These are phyloP conservation scores for Grifola frondosa DNA, from an alignment of 1,284 basidiomycete genomes.

Conservation along the genomic window DNA sequence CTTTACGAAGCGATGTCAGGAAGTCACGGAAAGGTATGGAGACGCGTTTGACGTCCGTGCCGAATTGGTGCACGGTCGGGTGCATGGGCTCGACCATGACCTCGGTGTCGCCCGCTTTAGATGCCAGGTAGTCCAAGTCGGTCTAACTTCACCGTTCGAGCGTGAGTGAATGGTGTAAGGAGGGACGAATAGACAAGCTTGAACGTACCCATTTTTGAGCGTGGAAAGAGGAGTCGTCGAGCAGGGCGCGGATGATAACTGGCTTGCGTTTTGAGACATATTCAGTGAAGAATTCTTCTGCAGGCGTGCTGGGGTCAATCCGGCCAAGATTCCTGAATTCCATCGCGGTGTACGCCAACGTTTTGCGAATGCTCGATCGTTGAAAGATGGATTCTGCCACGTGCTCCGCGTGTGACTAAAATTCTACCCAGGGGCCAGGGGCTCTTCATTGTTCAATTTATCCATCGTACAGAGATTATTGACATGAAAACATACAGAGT, in stretches of 20 bases:
- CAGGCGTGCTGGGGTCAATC: slow-evolving; percentile 13
- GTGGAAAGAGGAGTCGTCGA: slow-evolving; percentile 29
- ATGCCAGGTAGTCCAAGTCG: slow-evolving; percentile 26
- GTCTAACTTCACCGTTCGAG: slow-evolving; percentile 24
- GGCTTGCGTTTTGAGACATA: slow-evolving; percentile 29
- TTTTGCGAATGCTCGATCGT: too few relatives aligned
- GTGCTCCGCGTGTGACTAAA: too few relatives aligned
- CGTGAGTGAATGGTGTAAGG: too few relatives aligned
- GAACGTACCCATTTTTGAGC: slow-evolving; percentile 29
- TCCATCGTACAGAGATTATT: too few relatives aligned
- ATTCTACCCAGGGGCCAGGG: too few relatives aligned
- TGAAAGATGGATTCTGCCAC: too few relatives aligned
- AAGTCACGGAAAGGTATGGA: slow-evolving; percentile 29
- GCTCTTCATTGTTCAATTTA: too few relatives aligned
- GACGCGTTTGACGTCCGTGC: slow-evolving; percentile 30
- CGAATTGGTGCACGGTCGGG: slow-evolving; percentile 27
- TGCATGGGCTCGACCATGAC: slow-evolving; percentile 35
- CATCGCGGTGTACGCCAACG: too few relatives aligned
- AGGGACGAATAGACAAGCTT: not conserved
- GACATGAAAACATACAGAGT: too few relatives aligned
- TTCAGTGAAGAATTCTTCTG: slow-evolving; percentile 24
- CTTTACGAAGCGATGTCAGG: slow-evolving; percentile 18
- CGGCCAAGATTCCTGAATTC: too few relatives aligned
- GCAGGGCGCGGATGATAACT: slow-evolving; percentile 27
- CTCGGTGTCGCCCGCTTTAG: slow-evolving; percentile 26